These are phyloP conservation scores for Batkoa obscura DNA, from an alignment of 371 early-diverging fungal genomes.

Conservation along the genomic window DNA sequence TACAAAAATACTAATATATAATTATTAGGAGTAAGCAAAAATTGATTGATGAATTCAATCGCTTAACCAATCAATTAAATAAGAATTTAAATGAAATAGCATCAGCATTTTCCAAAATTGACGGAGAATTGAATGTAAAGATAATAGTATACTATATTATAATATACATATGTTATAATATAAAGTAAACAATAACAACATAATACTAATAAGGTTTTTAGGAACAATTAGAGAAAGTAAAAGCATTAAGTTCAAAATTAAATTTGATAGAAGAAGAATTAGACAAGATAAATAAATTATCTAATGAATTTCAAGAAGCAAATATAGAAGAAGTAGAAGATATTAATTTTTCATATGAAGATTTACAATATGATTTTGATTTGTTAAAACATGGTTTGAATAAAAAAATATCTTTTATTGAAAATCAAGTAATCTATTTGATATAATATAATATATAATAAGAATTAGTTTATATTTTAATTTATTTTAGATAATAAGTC, in stretches of 20 bases:
- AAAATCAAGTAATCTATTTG: conserved; percentile 47
- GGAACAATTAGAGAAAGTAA: conserved; percentile 45
- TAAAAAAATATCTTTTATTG: conserved; percentile 78
- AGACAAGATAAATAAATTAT: conserved; percentile 31
- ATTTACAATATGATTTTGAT: conserved; percentile 66
- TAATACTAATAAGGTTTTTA: conserved; percentile 8
- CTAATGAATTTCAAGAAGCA: conserved; percentile 56
- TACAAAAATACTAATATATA: not conserved
- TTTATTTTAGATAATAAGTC: conserved; percentile 42
- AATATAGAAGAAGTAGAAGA: conserved; percentile 86
- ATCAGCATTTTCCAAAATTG: conserved; percentile 33
- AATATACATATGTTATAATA: not conserved
- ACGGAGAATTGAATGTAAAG: conserved; percentile 42
- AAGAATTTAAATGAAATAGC: conserved; percentile 42
- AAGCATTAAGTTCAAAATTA: conserved; percentile 23
- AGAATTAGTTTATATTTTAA: conserved; percentile 53
- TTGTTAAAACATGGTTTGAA: conserved; percentile 52
- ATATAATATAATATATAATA: conserved; percentile 29
- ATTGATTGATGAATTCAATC: conserved; percentile 45
- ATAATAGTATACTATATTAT: not conserved
- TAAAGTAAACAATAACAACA: not conserved
- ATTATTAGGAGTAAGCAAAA: conserved; percentile 50
- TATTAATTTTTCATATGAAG: conserved; percentile 74
- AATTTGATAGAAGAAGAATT: conserved; percentile 30
- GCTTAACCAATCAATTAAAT: conserved; percentile 58